Conservation (phyloP, 1,139 yeast species). For the Zygosaccharomyces sapae region DNA sequence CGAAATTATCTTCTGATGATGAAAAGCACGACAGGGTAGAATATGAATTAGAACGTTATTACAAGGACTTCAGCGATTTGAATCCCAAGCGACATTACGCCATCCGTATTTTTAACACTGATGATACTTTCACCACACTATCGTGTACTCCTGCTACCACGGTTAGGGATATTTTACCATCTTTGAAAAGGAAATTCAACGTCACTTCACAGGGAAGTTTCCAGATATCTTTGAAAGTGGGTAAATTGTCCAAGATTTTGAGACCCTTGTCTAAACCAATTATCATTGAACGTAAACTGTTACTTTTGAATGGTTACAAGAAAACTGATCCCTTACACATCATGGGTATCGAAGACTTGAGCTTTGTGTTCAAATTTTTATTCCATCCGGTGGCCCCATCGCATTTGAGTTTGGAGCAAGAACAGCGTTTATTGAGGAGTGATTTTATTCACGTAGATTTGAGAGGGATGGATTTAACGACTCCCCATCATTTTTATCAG, state of each 20-base stretch:
- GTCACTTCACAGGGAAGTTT: slow-evolving; percentile 66
- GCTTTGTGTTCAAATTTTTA: slow-evolving; percentile 79
- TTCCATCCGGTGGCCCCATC: slow-evolving; percentile 69
- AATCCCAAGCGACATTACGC: slow-evolving; percentile 34
- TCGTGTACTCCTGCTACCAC: slow-evolving; percentile 71
- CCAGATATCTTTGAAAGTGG: slow-evolving; percentile 75
- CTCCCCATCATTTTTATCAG: slow-evolving; percentile 70
- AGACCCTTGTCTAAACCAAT: slow-evolving; percentile 75
- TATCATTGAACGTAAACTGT: slow-evolving; percentile 66
- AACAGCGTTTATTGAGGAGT: slow-evolving; percentile 54
- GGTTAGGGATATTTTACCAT: slow-evolving; percentile 65
- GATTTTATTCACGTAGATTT: slow-evolving; percentile 72
- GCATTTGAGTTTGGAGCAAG: slow-evolving; percentile 64
- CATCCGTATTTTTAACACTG: slow-evolving; percentile 70
- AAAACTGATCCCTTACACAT: slow-evolving; percentile 71
- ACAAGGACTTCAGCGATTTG: slow-evolving; percentile 34
- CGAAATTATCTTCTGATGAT: slow-evolving; percentile 24
- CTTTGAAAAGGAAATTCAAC: slow-evolving; percentile 65
- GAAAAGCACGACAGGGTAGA: slow-evolving; percentile 39
- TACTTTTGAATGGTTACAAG: slow-evolving; percentile 75
- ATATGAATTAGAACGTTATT: slow-evolving; percentile 33
- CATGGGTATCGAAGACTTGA: slow-evolving; percentile 82
- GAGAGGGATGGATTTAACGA: slow-evolving; percentile 69
- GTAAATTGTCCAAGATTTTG: slow-evolving; percentile 71
- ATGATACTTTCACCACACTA: slow-evolving; percentile 77